Base-by-base conservation (phyloP, 1,284 basidiomycete species). In the Anthracocystis walkeri region DNA sequence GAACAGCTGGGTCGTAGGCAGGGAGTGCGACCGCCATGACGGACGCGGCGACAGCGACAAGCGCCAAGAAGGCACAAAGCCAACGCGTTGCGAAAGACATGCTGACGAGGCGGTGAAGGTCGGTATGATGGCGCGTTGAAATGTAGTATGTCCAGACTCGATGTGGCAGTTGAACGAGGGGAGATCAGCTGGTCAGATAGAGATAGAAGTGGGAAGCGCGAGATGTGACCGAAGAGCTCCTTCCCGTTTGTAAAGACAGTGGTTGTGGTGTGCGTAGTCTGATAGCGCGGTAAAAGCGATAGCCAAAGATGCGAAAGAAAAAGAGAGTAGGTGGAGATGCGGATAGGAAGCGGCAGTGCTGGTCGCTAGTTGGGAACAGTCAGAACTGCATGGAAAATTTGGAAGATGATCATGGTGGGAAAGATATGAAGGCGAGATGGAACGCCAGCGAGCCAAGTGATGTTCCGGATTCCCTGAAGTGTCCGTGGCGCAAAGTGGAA, bases 1-100 rank as follows among this genome's bases (percentile, higher is more conserved):
- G n/a, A 18, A 65, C 33, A 5, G 58, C 45, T 3, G 61, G 55
- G 35, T 76, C 68, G 54, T 23, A 72, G 25, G 54, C 21, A 14
- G 65, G 59, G 41, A 72, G 66, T 10, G 69, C 56, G 2, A 54
- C 56, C 12, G 58, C 56, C 7, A 46, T 21, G 21, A 50, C 49
- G 18, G 46, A 29, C 1, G 50, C 5, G 21, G 55, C 58, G 14
- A 45, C 20, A 1, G 46, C 16, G 38, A 65, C 49, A 4, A 65
- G 38, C 14, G 54, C 40, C 21, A 40, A 0, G 38, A 70, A 2
- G 31, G 44, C 54, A 20, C 53, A 18, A 6, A 61, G 18, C 42
- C 54, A 61, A 4, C 62, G 68, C 45, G 33, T 48, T 20, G 57
- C 48, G 5, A 38, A 45, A 4, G 53, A 16, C 61, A 65, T 70